These are phyloP conservation scores for Ajuga reptans DNA, from an alignment of 305 asterid genomes.

Conservation along the genomic window DNA sequence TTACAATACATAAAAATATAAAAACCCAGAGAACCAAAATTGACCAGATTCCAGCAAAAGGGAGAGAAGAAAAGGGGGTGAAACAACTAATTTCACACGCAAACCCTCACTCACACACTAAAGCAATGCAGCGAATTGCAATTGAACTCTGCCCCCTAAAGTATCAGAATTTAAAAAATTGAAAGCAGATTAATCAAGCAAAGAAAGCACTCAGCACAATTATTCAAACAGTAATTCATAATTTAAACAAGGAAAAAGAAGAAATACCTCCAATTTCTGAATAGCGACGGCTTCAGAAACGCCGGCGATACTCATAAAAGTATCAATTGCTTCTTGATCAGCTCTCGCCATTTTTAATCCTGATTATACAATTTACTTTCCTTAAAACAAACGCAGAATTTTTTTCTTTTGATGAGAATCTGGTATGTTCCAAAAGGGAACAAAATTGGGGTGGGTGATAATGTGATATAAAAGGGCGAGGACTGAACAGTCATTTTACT, in stretches of 20 bases:
- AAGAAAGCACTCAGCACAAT: background rate
- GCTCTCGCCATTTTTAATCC: conserved; percentile 48
- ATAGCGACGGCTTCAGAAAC: conserved; percentile 55
- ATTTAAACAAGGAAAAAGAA: background rate
- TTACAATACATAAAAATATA: background rate
- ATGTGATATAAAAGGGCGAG: conserved; percentile 20
- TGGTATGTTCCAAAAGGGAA: conserved; percentile 1
- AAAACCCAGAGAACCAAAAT: conserved; percentile 1
- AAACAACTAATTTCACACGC: background rate
- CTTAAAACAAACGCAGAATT: background rate
- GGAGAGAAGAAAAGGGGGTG: background rate
- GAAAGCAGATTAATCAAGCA: conserved; percentile 2
- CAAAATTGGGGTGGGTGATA: conserved; percentile 9
- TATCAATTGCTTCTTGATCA: conserved; percentile 62
- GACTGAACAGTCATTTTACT: conserved; percentile 2
- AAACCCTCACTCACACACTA: conserved; percentile 12
- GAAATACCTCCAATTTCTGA: conserved; percentile 59
- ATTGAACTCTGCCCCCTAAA: conserved; percentile 7
- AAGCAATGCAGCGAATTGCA: conserved; percentile 8
- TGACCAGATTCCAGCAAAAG: background rate
- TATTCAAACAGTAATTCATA: conserved; percentile 10
- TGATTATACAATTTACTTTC: background rate
- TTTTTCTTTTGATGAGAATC: background rate
- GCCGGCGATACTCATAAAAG: conserved; percentile 80
- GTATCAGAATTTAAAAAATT: background rate